phyloP scores from a whole-genome alignment of 2,329 filamentous ascomycete species.

The Thermochaetoides dissita region DNA sequence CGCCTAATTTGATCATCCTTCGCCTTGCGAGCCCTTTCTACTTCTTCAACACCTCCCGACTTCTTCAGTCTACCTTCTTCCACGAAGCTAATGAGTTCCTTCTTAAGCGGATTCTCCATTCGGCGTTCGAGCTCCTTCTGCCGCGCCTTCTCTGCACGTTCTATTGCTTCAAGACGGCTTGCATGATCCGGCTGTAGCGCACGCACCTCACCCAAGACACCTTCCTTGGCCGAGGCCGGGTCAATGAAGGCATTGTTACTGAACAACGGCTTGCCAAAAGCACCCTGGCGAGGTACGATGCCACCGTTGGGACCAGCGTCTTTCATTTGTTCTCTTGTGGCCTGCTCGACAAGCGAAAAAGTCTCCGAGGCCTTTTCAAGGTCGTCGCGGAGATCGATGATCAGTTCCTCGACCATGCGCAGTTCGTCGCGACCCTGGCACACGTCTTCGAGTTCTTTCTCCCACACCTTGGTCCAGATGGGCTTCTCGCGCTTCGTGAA shows the following conservation, averaged over 20 bases:
- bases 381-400: conserved; percentile 84
- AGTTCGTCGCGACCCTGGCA: conserved; percentile 92
- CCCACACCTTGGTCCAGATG: conserved; percentile 98
- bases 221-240: conserved; percentile 74
- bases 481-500: conserved; percentile 87
- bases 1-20: conserved; percentile 78
- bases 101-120: conserved; percentile 61
- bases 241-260: conserved; percentile 36
- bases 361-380: conserved; percentile 88
- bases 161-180: conserved; percentile 82
- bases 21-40: conserved; percentile 66
- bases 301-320: conserved; percentile 41
- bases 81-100: conserved; percentile 75
- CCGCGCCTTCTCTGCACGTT: conserved; percentile 83
- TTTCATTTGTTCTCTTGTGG: conserved; percentile 94
- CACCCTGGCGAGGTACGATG: conserved; percentile 18
- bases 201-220: conserved; percentile 80
- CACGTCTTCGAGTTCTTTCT: conserved; percentile 89
- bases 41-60: conserved; percentile 86
- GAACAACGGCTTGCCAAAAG: conserved; percentile 42
- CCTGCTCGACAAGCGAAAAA: conserved; percentile 88
- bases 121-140: conserved; percentile 77
- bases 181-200: conserved; percentile 92
- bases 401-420: conserved; percentile 89
- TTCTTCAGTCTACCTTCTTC: conserved; percentile 88